A percentile compares a stretch with the other conserved stretches of the same genome.
Conservation (phyloP, 73 alveolate species). For the Uronychia setigera region DNA sequence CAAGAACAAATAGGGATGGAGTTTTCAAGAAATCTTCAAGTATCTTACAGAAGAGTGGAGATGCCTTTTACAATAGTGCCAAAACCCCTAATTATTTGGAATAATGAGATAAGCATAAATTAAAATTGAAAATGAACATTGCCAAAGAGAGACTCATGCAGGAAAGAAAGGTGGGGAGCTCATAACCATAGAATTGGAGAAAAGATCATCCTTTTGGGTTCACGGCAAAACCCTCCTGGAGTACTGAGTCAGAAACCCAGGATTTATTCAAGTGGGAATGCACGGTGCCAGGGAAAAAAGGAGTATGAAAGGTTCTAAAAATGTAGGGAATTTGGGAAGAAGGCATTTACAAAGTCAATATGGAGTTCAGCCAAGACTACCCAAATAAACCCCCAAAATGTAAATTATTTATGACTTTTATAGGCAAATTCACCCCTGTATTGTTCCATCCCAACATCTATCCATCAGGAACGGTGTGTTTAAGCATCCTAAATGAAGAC, state of each 20-base stretch:
- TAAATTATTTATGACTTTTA: slow-evolving; percentile 17
- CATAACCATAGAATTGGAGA: slow-evolving; percentile 61
- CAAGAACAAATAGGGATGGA: too few relatives aligned
- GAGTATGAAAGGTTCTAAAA: not conserved
- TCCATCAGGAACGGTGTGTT: slow-evolving; percentile 81
- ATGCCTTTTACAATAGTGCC: too few relatives aligned
- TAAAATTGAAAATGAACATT: slow-evolving; percentile 19
- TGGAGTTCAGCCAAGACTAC: slow-evolving; percentile 92
- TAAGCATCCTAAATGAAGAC: slow-evolving; percentile 76
- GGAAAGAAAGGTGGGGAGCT: slow-evolving; percentile 76
- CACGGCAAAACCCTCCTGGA: slow-evolving; percentile 78
- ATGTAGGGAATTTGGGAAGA: slow-evolving; percentile 90
- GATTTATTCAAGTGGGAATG: slow-evolving; percentile 84
- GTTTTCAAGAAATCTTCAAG: too few relatives aligned
- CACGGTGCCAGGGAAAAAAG: slow-evolving; percentile 89
- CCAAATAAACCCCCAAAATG: slow-evolving; percentile 96
- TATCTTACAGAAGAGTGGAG: too few relatives aligned
- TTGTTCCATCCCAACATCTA: slow-evolving; percentile 74
- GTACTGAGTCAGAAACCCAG: slow-evolving; percentile 61
- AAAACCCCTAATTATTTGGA: slow-evolving; percentile 14
- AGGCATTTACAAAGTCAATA: slow-evolving; percentile 77
- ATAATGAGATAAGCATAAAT: not conserved
- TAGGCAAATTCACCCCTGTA: slow-evolving; percentile 49
- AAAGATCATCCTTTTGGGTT: slow-evolving; percentile 92
- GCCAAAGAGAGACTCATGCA: slow-evolving; percentile 57